Base-by-base conservation (phyloP, 2,329 filamentous ascomycete genomes). In the Aspergillus aculeatinus region DNA sequence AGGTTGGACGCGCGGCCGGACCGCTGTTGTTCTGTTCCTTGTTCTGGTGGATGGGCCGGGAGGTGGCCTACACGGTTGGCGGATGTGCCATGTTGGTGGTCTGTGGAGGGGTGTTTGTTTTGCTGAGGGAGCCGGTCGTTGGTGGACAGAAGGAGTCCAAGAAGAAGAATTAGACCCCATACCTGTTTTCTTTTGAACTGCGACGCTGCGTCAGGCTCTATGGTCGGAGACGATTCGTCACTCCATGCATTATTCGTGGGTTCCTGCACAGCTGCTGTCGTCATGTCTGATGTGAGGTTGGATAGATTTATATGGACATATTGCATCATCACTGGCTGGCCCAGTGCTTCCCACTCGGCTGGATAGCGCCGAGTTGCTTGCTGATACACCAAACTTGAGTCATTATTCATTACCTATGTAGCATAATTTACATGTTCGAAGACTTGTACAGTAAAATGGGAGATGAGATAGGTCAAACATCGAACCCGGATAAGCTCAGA, bases 31-130 rank as follows among this genome's bases (percentile, higher is more conserved):
- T 99, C 73, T 98, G 95, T 63, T 92, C 91, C 52, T 81, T 99
- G 58, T 99, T 99, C 79, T 99, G 95, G 95, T 99, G 95, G 95
- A 93, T 92, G 6, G 95, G 95, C 0, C 83, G 95, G 51, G 89
- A 96, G 72, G 83, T 87, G 11, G 95, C 95, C 2, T 99, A 98
- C 75, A 82, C 81, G 1, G 83, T 92, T 68, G 95, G 95, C 4
- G 90, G 91, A 0, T 82, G 85, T 12, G 92, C 92, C 5, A 96
- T 98, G 80, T 76, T 90, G 5, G 85, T 82, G 1, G 93, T 98
- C 11, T 83, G 85, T 49, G 82, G 82, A 11, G 77, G 92, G 25
- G 91, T 89, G 0, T 89, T 96, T 73, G 82, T 85, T 21, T 85
- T 84, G 0, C 76, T 97, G 63, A 91, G 88, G 77, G 82, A 87